These are phyloP conservation scores for Daldinia caldariorum DNA, from an alignment of 495 filamentous ascomycete species.

Conservation along the genomic window DNA sequence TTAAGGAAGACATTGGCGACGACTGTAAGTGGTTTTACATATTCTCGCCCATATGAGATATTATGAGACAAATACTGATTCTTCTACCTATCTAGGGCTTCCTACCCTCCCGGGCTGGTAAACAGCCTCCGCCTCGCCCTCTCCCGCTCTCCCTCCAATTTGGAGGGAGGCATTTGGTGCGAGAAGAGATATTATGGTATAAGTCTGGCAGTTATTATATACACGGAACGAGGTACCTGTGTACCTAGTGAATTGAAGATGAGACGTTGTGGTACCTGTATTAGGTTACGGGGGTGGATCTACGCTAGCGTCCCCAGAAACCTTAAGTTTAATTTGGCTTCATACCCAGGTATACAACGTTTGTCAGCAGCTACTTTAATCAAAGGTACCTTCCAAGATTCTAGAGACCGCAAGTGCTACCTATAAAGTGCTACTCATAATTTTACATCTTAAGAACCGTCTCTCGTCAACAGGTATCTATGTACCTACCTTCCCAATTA, in stretches of 20 bases:
- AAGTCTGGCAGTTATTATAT: neutral
- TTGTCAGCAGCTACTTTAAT: too few species aligned
- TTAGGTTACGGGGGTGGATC: neutral
- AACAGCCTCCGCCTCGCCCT: neutral
- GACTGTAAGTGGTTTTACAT: conserved; percentile 36
- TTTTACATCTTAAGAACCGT: too few species aligned
- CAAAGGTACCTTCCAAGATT: too few species aligned
- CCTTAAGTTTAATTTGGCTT: conserved; percentile 2
- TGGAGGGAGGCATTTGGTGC: too few species aligned
- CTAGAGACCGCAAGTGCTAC: too few species aligned
- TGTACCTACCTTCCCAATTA: too few species aligned
- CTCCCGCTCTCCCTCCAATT: too few species aligned
- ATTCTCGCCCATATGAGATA: neutral
- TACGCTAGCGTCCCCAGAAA: neutral
- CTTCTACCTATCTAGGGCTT: conserved; percentile 37
- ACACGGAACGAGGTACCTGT: neutral
- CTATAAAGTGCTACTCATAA: too few species aligned
- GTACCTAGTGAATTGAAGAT: neutral
- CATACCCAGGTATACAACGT: neutral
- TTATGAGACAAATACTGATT: conserved; percentile 20
- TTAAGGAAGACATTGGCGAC: conserved; percentile 48
- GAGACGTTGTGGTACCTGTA: too few species aligned
- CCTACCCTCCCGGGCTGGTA: conserved; percentile 38
- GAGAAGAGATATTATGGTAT: neutral
- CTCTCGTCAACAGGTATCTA: too few species aligned